Evolutionary conservation across 352 stramenopile species (phyloP).

Genomic region (Blastocystis sp.): DNA sequence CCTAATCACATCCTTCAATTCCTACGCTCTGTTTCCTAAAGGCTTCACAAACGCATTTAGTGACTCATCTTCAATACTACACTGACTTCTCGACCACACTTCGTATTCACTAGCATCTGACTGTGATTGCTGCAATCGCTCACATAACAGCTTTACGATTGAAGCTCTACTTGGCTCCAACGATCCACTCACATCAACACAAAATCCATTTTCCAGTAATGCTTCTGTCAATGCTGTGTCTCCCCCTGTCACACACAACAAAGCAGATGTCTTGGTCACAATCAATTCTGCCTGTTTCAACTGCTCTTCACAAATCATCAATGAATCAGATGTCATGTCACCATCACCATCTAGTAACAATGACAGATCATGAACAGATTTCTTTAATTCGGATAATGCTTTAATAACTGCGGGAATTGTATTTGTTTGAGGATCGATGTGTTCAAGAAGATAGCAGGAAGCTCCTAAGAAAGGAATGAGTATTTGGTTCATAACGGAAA

Average conservation of each 20-base stretch:
- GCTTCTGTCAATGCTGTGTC: slow-evolving; percentile 11
- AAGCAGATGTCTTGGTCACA: background rate
- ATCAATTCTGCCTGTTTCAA: background rate
- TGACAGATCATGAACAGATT: background rate
- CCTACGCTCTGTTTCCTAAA: background rate
- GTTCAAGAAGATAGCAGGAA: background rate
- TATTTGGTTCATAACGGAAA: slow-evolving; percentile 11
- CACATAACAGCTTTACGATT: background rate
- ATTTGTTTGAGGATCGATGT: background rate
- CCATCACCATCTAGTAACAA: background rate
- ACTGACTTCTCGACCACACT: background rate
- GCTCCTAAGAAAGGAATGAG: slow-evolving; percentile 17
- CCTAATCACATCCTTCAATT: background rate
- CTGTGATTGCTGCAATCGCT: background rate
- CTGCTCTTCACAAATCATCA: background rate
- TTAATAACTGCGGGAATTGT: background rate
- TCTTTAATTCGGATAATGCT: background rate
- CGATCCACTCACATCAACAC: background rate
- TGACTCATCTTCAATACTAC: background rate
- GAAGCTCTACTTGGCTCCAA: background rate
- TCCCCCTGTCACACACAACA: background rate
- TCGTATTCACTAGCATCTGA: slow-evolving; percentile 2
- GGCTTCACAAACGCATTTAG: background rate
- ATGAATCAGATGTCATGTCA: background rate
- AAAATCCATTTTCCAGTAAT: background rate